Evolutionary conservation across 352 stramenopile species (phyloP), one percentile per base, ranked within the genome.

Genomic region (Phytophthora uliginosa): DNA sequence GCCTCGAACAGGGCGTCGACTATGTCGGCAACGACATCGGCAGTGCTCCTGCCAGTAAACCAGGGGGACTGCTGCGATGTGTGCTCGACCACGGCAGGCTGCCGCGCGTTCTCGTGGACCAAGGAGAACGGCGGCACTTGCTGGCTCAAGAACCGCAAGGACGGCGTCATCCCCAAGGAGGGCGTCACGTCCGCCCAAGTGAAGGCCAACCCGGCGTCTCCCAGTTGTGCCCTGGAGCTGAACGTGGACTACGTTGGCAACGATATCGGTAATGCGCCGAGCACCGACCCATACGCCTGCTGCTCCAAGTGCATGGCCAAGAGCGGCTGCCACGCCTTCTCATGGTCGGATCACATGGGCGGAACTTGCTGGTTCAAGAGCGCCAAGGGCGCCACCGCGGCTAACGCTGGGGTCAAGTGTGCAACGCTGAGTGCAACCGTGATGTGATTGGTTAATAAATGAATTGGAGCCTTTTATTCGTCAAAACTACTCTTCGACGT

Each of bases 41-140:
- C 18, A 74, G 33, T 9, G 62, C 66, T 9, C 50, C 26, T 17
- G 66, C 69, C 36, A 18, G n/a, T 4, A 52, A 73, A 18, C 52
- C 71, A n/a, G 0, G 38, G 47, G 10, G 65, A 63, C 34, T 81
- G 74, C 57, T 81, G 74, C 70, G 58, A 76, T 42, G 33, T 3
- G 2, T 83, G 74, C 45, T 54, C 48, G n/a, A 54, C 15, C n/a
- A 54, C 48, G 48, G 47, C 36, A 15, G 73, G 72, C 17, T 87
- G 79, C 58, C 65, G 69, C 15, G 82, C 78, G 4, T 92, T 88
- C 66, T 78, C 82, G 2, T 93, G 83, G 83, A 89, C 33, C 24
- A 68, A 66, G 31, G 66, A 74, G 55, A 74, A 84, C 50, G 84
- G 84, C 8, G 85, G 84, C 28, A 91, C 77, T 1, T 91, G 83